Percentiles rank a stretch among this genome's conserved stretches.
Conservation (phyloP, 306 rosid species). For the Vigna trinervia region DNA sequence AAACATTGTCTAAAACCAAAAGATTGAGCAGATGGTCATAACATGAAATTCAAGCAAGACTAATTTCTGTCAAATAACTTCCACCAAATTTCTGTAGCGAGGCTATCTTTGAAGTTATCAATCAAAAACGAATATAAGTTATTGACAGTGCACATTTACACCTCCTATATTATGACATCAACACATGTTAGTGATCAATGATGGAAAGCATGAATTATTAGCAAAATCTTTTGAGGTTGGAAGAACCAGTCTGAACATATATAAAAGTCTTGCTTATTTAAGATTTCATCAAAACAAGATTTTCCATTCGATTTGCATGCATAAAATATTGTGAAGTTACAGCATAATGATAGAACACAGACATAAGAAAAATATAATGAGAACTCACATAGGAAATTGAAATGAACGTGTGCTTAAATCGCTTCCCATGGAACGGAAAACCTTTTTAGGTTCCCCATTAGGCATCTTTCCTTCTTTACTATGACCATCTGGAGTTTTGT, state of each 20-base stretch:
- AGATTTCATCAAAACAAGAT: constrained; percentile 4
- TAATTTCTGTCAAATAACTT: constrained; percentile 8
- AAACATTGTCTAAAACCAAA: constrained; percentile 4
- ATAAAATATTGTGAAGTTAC: constrained; percentile 1
- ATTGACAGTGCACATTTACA: background rate
- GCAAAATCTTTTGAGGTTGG: background rate
- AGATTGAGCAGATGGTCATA: background rate
- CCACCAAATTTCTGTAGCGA: background rate
- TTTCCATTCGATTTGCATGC: constrained; percentile 9
- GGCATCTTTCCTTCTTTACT: background rate
- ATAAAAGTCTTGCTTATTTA: background rate
- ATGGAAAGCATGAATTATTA: background rate
- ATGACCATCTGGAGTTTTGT: constrained; percentile 26
- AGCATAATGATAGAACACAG: constrained; percentile 16
- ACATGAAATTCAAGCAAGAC: background rate
- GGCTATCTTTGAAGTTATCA: background rate
- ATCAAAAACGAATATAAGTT: background rate
- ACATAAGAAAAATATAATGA: constrained; percentile 2
- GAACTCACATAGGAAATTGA: constrained; percentile 68
- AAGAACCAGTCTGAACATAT: background rate
- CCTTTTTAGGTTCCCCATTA: constrained; percentile 5
- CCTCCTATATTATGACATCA: constrained; percentile 16
- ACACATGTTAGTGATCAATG: background rate
- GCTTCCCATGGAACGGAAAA: constrained; percentile 45
- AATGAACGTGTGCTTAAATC: constrained; percentile 57